phyloP scores from a whole-genome alignment of 176 grass and related monocot species.

The Puccinellia tenuiflora region DNA sequence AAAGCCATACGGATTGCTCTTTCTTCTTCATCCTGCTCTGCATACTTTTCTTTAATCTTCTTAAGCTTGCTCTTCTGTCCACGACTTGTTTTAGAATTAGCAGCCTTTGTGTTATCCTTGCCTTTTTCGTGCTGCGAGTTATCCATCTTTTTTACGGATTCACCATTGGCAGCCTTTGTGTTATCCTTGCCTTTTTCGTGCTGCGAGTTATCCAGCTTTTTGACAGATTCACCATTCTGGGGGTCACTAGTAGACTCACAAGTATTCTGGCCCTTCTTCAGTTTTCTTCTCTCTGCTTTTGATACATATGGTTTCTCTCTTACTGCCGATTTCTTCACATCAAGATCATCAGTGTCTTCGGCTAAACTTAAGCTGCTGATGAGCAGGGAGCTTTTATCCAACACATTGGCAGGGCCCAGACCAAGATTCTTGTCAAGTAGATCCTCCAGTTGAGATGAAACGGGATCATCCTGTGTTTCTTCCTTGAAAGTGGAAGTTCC shows the following conservation, averaged over 20 bases:
- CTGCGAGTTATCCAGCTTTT: slow-evolving; percentile 33
- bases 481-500: slow-evolving; percentile 22
- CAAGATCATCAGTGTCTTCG: slow-evolving; percentile 46
- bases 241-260: slow-evolving; percentile 28
- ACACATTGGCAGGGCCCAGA: slow-evolving; percentile 64
- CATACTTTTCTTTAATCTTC: slow-evolving; percentile 98
- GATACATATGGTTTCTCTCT: slow-evolving; percentile 94
- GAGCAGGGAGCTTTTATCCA: slow-evolving; percentile 35
- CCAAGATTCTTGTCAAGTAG: slow-evolving; percentile 85
- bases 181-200: slow-evolving; percentile 40
- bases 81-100: slow-evolving; percentile 63
- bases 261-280: slow-evolving; percentile 68
- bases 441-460: slow-evolving; percentile 85
- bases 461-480: slow-evolving; percentile 30
- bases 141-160: slow-evolving; percentile 29
- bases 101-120: slow-evolving; percentile 32
- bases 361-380: slow-evolving; percentile 31
- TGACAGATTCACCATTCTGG: slow-evolving; percentile 39
- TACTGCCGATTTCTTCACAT: slow-evolving; percentile 37
- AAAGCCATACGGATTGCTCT: slow-evolving; percentile 91
- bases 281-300: slow-evolving; percentile 90
- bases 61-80: slow-evolving; percentile 92
- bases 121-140: slow-evolving; percentile 39
- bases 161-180: slow-evolving; percentile 39
- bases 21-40: slow-evolving; percentile 97